Percentiles rank a stretch among this genome's conserved stretches.
Evolutionary conservation across 2,329 filamentous ascomycete genomes (phyloP).

Genomic region (Arachnomyces sp.): DNA sequence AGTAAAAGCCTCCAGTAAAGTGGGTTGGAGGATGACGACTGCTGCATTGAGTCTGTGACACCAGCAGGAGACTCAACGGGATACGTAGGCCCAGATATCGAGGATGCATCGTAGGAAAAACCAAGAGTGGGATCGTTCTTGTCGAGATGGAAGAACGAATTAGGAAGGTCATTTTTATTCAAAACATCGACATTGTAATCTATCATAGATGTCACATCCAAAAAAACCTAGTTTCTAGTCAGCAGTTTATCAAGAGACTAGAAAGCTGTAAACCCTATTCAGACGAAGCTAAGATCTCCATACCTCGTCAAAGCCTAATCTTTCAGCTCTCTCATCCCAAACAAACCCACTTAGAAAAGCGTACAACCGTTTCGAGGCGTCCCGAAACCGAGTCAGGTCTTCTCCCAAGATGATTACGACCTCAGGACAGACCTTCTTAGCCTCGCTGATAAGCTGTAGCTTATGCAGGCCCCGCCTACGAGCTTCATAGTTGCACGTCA

Average conservation of each 20-base stretch:
- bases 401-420: constrained; percentile 81
- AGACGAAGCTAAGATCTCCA: constrained; percentile 19
- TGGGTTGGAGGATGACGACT: constrained; percentile 10
- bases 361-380: constrained; percentile 77
- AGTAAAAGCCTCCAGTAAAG: constrained; percentile 59
- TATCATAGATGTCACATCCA: constrained; percentile 81
- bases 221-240: constrained; percentile 44
- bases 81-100: constrained; percentile 57
- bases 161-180: constrained; percentile 54
- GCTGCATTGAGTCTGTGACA: constrained; percentile 12
- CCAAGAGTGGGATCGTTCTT: constrained; percentile 67
- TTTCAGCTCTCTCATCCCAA: constrained; percentile 72
- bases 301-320: constrained; percentile 86
- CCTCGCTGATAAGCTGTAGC: constrained; percentile 77
- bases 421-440: constrained; percentile 71
- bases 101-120: constrained; percentile 68
- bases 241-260: constrained; percentile 4
- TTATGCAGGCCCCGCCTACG: constrained; percentile 61
- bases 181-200: constrained; percentile 70
- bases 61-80: constrained; percentile 26
- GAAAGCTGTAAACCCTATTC: constrained; percentile 4
- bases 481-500: constrained; percentile 91
- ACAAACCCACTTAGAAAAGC: constrained; percentile 63
- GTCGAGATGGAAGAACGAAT: constrained; percentile 75
- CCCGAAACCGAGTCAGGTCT: constrained; percentile 74